These are phyloP conservation scores for Saccharomycopsis phalli DNA, from an alignment of 1,139 yeast species.

Conservation along the genomic window DNA sequence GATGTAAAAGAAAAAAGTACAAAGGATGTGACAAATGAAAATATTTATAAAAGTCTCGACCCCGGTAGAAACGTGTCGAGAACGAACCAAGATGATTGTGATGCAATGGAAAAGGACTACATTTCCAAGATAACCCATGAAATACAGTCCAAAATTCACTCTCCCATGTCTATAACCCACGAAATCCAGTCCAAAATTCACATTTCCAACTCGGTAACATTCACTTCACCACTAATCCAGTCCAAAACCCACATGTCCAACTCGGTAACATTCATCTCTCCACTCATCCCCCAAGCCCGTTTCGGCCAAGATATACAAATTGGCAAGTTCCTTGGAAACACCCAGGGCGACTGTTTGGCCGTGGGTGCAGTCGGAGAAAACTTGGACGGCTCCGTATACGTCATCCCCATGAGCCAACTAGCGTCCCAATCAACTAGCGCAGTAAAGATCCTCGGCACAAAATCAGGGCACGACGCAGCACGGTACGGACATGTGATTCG, in stretches of 20 bases:
- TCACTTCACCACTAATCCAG: no score
- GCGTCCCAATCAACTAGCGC: no score
- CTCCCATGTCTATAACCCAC: background rate
- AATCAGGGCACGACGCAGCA: slow-evolving; percentile 32
- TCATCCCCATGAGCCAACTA: slow-evolving; percentile 31
- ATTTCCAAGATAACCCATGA: background rate
- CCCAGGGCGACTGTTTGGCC: slow-evolving; percentile 31
- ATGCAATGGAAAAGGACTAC: background rate
- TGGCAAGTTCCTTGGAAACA: slow-evolving; percentile 32
- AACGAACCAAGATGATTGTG: no score
- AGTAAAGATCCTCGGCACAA: no score
- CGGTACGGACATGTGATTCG: no score
- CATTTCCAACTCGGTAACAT: background rate
- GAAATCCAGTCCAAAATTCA: no score
- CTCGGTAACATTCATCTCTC: slow-evolving; percentile 23
- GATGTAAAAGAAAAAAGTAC: no score
- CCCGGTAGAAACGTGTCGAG: no score
- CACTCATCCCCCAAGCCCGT: slow-evolving; percentile 28
- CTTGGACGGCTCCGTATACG: slow-evolving; percentile 33
- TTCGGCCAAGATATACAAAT: slow-evolving; percentile 37
- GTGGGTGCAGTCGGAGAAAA: slow-evolving; percentile 42
- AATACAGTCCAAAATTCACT: no score
- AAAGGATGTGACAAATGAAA: no score
- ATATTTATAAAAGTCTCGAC: no score
- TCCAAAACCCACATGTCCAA: background rate